A percentile compares a stretch with the other conserved stretches of the same genome.
Evolutionary conservation across 192 early-diverging fungal genomes (phyloP).

Genomic region (Coemansia furcata): DNA sequence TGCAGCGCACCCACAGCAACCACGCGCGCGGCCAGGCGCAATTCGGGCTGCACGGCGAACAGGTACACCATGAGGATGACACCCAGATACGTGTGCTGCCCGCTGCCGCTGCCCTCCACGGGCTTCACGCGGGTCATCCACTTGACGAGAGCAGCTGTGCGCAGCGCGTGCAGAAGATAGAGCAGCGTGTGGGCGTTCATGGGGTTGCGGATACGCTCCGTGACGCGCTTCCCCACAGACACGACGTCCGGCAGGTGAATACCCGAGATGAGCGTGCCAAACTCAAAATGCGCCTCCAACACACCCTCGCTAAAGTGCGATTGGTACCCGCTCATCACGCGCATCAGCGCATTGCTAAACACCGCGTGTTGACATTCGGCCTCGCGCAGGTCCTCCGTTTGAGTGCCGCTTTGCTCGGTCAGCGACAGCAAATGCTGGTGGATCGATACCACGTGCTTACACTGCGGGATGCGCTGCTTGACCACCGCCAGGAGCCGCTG

Average conservation of each 20-base stretch:
- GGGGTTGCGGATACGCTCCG: constrained; percentile 6
- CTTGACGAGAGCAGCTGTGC: constrained; percentile 7
- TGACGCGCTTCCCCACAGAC: not conserved
- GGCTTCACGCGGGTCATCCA: constrained; percentile 23
- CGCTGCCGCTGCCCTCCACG: not conserved
- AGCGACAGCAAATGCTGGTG: constrained; percentile 16
- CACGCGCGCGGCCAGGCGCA: constrained; percentile 29
- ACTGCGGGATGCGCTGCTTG: constrained; percentile 44
- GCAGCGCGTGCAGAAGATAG: constrained; percentile 25
- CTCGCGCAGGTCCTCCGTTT: constrained; percentile 7
- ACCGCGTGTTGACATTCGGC: constrained; percentile 19
- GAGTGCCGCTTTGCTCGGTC: not conserved
- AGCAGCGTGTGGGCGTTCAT: constrained; percentile 35
- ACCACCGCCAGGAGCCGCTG: constrained; percentile 29
- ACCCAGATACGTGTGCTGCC: constrained; percentile 36
- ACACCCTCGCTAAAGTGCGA: constrained; percentile 34
- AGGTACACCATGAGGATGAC: constrained; percentile 16
- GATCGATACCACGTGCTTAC: constrained; percentile 22
- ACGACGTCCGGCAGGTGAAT: constrained; percentile 13
- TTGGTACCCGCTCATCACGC: constrained; percentile 45
- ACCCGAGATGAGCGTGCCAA: constrained; percentile 28
- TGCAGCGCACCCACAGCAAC: constrained; percentile 20
- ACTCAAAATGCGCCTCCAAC: constrained; percentile 36
- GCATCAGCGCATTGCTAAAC: constrained; percentile 31
- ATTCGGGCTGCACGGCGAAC: constrained; percentile 29